Evolutionary conservation across 208 protist genomes (phyloP), one percentile per base, ranked within the genome.

Genomic region (Borovskyia barvae): DNA sequence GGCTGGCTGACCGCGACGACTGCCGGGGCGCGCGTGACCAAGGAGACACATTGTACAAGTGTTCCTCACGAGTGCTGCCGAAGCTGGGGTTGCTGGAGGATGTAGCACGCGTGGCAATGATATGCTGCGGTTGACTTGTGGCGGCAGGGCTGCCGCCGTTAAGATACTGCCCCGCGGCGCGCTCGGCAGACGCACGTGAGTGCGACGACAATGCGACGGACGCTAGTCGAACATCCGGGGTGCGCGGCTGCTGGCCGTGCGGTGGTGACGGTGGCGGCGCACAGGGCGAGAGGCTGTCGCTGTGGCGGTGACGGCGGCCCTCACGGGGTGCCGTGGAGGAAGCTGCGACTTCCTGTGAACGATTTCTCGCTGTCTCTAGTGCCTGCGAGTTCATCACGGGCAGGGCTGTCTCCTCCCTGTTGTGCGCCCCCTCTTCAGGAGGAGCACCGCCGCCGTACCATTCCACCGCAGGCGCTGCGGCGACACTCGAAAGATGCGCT

Each of bases 41-140:
- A 4, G 40, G 55, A 5, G 55, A 58, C 6, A 71, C 37, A 39
- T 71, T 71, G 42, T 71, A 71, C 0, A 57, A 8, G 55, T 71
- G 64, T n/a, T 63, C 64, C 24, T 33, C 17, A 30, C 41, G 24
- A 20, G 29, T 22, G 47, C 47, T 47, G 42, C 7, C 3, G 50
- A 5, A 17, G 35, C 26, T 19, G 50, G 35, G 50, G n/a, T n/a
- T n/a, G n/a, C n/a, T n/a, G n/a, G n/a, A n/a, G n/a, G n/a, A n/a
- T n/a, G n/a, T n/a, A n/a, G n/a, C n/a, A n/a, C n/a, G n/a, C n/a
- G n/a, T n/a, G n/a, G n/a, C n/a, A n/a, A n/a, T n/a, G n/a, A n/a
- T n/a, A n/a, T n/a, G n/a, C n/a, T n/a, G n/a, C n/a, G n/a, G n/a
- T n/a, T n/a, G n/a, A 1, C 24, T 25, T 14, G 52, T 33, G 37